Base-by-base conservation (phyloP, 352 stramenopile genomes). In the Globisporangium viniferum region DNA sequence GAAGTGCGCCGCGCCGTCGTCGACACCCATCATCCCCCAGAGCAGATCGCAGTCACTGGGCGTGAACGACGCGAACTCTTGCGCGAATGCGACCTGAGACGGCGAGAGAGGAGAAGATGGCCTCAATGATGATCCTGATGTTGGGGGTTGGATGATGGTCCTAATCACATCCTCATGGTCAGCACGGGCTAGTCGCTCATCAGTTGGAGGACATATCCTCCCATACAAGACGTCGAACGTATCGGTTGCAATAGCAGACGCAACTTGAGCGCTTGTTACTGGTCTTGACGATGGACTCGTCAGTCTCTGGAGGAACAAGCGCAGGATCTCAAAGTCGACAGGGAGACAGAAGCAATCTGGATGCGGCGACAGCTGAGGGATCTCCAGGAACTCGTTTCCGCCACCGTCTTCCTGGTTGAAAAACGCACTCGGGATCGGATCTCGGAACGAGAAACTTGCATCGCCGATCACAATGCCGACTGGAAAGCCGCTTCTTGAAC, bases 291-390 rank as follows among this genome's bases (percentile, higher is more conserved):
- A 59, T 14, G 36, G 18, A 41, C 36, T 3, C 18, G 29, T 35
- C 18, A 84, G 66, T 29, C 73, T 56, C 10, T 77, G 22, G 36
- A 91, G 73, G 33, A 88, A 84, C 3, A 78, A 20, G 31, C 77
- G 55, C 12, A 94, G 71, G 35, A 93, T 78, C 56, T 88, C 80
- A 35, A 94, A 91, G 67, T 94, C 87, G 0, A 93, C 79, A 12
- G 87, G 85, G 18, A 94, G 73, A 39, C 87, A 94, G 61, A 94
- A 94, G 35, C 87, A 95, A 29, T 95, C 82, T 18, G 85, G 85
- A 44, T 92, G 84, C 8, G 87, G 87, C 35, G 84, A 92, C 9
- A 95, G 64, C 59, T 95, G 85, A 27, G 87, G 87, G 18, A 94
- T 73, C 56, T 91, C 79, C 0, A 92, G 56, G 12, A 61, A 44